These are phyloP conservation scores for Cymbomonas tetramitiformis DNA, from an alignment of 139 green algal genomes.

Conservation along the genomic window DNA sequence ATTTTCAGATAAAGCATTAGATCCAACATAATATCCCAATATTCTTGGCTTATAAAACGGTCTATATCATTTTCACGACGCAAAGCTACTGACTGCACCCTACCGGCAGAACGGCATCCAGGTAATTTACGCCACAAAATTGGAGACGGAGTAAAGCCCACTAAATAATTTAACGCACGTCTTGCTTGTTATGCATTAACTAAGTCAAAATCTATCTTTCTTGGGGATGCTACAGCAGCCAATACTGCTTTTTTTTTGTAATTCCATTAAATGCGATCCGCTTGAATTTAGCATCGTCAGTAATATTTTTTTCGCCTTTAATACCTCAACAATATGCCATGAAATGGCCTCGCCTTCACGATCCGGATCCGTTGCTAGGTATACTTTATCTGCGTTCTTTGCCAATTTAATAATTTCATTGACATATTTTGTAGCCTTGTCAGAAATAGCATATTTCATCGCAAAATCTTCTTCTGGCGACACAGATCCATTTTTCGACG, in stretches of 20 bases:
- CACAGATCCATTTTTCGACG: constrained; percentile 38
- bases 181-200: constrained; percentile 81
- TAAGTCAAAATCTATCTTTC: constrained; percentile 41
- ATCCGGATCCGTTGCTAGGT: constrained; percentile 89
- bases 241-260: constrained; percentile 52
- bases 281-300: too few species aligned
- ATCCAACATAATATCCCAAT: too few species aligned
- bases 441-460: constrained; percentile 24
- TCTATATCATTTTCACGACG: too few species aligned
- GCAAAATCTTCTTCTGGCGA: constrained; percentile 35
- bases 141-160: constrained; percentile 67
- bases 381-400: too few species aligned
- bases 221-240: constrained; percentile 42
- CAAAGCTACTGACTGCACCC: too few species aligned
- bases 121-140: constrained; percentile 82
- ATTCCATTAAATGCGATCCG: too few species aligned
- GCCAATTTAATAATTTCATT: too few species aligned
- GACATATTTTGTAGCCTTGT: too few species aligned
- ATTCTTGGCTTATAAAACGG: too few species aligned
- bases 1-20: too few species aligned
- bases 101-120: too few species aligned
- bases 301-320: constrained; percentile 30
- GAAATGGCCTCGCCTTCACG: constrained; percentile 82
- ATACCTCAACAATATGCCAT: constrained; percentile 77
- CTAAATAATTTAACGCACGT: constrained; percentile 75